Evolutionary conservation across 768 basidiomycete species (phyloP).

Genomic region (Nidularia pulvinata): DNA sequence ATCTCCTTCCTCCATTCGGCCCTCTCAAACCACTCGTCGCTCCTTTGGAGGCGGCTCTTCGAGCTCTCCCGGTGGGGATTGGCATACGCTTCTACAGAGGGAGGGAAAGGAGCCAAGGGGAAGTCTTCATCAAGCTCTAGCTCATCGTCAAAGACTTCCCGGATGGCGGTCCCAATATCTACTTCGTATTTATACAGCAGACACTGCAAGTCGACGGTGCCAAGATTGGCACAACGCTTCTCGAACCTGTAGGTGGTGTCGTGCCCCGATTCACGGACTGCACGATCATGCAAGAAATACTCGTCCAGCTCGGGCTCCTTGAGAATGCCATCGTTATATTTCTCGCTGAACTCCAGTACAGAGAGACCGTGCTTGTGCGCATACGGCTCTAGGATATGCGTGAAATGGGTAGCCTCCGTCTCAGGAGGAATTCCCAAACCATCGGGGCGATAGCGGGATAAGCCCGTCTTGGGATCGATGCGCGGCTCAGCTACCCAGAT

Average conservation of each 20-base stretch:
- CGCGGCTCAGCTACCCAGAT: constrained; percentile 96
- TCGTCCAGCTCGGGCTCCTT: constrained; percentile 91
- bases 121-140: constrained; percentile 94
- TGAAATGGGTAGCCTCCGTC: constrained; percentile 98
- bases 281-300: constrained; percentile 96
- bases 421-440: constrained; percentile 97
- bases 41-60: constrained; percentile 59
- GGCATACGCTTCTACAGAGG: constrained; percentile 67
- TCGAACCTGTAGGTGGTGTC: constrained; percentile 98
- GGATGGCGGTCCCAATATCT: constrained; percentile 97
- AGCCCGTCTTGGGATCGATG: constrained; percentile 91
- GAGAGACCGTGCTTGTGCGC: constrained; percentile 92
- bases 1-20: constrained; percentile 80
- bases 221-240: constrained; percentile 96
- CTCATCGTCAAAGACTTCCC: constrained; percentile 92
- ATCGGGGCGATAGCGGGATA: constrained; percentile 93
- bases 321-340: constrained; percentile 85
- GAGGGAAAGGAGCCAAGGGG: constrained; percentile 89
- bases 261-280: constrained; percentile 95
- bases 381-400: constrained; percentile 94
- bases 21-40: constrained; percentile 92
- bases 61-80: constrained; percentile 63
- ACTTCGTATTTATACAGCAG: constrained; percentile 98
- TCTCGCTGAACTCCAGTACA: constrained; percentile 95
- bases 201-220: constrained; percentile 94